Evolutionary conservation across 1,284 basidiomycete species (phyloP).

Genomic region (Dichomitus squalens): DNA sequence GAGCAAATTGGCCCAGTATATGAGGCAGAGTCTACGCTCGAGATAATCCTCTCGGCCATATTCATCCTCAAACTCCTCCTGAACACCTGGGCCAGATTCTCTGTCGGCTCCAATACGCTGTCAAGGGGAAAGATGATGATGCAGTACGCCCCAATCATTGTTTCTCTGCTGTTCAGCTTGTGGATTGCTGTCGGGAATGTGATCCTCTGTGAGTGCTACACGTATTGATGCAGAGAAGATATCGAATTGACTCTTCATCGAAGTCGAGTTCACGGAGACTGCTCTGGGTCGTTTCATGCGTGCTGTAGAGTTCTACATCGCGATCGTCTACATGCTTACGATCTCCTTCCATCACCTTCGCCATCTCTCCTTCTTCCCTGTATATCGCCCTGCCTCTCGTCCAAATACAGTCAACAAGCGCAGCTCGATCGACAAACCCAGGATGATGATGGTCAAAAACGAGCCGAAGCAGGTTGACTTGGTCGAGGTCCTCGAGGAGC

Average conservation of each 20-base stretch:
- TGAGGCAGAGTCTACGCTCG: constrained; percentile 54
- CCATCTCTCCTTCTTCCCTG: constrained; percentile 21
- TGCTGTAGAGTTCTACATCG: constrained; percentile 64
- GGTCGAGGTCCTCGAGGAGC: constrained; percentile 15
- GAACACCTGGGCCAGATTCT: constrained; percentile 49
- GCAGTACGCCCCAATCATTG: constrained; percentile 53
- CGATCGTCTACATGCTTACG: constrained; percentile 60
- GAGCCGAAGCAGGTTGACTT: constrained; percentile 6
- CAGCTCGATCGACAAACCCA: constrained; percentile 16
- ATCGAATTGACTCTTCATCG: background rate
- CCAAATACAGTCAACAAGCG: constrained; percentile 3
- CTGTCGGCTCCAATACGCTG: constrained; percentile 30
- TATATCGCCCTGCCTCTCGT: constrained; percentile 9
- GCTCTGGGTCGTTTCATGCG: constrained; percentile 71
- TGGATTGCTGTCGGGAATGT: constrained; percentile 60
- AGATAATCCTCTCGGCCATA: constrained; percentile 57
- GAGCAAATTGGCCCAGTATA: constrained; percentile 54
- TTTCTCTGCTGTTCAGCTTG: constrained; percentile 54
- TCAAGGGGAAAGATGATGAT: constrained; percentile 46
- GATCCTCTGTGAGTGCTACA: constrained; percentile 52
- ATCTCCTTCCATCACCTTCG: constrained; percentile 47
- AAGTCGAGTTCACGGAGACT: constrained; percentile 72
- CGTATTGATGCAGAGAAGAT: background rate
- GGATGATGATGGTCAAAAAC: background rate
- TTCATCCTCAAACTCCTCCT: constrained; percentile 65